A percentile compares a stretch with the other conserved stretches of the same genome.
These are phyloP conservation scores for Penicillium bialowiezense DNA, from an alignment of 495 filamentous ascomycete genomes.

Conservation along the genomic window DNA sequence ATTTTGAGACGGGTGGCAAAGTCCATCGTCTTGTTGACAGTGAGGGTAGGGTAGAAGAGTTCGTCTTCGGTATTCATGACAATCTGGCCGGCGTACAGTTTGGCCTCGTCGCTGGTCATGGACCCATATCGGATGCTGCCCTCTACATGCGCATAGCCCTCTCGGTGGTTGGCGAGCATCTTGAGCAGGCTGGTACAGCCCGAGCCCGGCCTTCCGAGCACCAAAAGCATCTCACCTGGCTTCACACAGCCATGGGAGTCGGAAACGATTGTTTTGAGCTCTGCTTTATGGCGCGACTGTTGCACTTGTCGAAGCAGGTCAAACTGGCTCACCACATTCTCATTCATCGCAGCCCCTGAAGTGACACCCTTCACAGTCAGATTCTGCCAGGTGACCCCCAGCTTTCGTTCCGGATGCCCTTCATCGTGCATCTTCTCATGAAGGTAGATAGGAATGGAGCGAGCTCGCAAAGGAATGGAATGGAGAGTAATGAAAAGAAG, in stretches of 20 bases:
- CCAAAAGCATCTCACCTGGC: conserved; percentile 3
- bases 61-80: conserved; percentile 67
- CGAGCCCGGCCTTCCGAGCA: conserved; percentile 21
- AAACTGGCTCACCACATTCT: not conserved
- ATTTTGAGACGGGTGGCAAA: conserved; percentile 50
- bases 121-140: conserved; percentile 58
- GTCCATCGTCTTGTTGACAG: conserved; percentile 63
- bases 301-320: not conserved
- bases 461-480: too few species aligned
- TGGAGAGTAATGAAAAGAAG: too few species aligned
- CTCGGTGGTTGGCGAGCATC: not conserved
- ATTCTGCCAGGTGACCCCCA: not conserved
- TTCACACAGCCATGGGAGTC: conserved; percentile 32
- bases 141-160: not conserved
- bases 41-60: conserved; percentile 62
- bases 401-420: too few species aligned
- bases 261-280: not conserved
- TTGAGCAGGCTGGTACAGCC: conserved; percentile 41
- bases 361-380: not conserved
- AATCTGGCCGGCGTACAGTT: conserved; percentile 64
- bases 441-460: too few species aligned
- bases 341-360: not conserved
- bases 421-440: too few species aligned
- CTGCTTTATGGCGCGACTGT: too few species aligned
- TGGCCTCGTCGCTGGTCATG: conserved; percentile 49